Base-by-base conservation (phyloP, 2,329 filamentous ascomycete genomes). In the Phaeosphaeria sp. region DNA sequence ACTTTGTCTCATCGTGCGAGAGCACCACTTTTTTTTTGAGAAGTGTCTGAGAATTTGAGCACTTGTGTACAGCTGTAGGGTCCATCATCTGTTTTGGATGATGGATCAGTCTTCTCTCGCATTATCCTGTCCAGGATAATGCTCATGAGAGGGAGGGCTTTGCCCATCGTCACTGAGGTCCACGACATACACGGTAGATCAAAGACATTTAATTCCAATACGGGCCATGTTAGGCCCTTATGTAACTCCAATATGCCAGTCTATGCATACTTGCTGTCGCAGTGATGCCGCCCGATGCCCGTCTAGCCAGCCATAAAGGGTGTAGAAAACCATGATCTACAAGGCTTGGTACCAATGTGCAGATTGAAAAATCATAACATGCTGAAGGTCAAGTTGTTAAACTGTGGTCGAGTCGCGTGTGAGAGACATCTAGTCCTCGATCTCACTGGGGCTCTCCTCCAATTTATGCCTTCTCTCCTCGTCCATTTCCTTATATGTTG, bases 401-500 rank as follows among this genome's bases (percentile, higher is more conserved):
- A 9, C 9, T 27, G 25, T 5, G n/a, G n/a, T n/a, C n/a, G 25
- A 27, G 25, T 27, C 25, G 25, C 4, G 5, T 27, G 25, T 27
- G 25, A 36, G 27, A 21, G 43, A 46, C n/a, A 42, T 52, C 55
- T 71, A 75, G 27, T 80, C 78, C 20, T 82, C 81, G 22, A 77
- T 60, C 59, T 82, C 81, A 33, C 77, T 79, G 52, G 79, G 80
- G 46, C 73, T 73, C 46, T 80, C 77, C 22, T 76, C 74, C 3
- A 77, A 61, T 60, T 82, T 87, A 71, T 88, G 88, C 63, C 84
- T 83, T 68, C 89, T 85, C 65, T 96, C 92, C 77, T 97, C 92
- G 46, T 88, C 86, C 89, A 98, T 94, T 80, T 99, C 95, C 50
- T 89, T 86, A 79, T 94, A 99, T 0, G 94, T 97, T 64, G 92